Evolutionary conservation across 305 asterid genomes (phyloP).

Genomic region (Solanum hybrid): DNA sequence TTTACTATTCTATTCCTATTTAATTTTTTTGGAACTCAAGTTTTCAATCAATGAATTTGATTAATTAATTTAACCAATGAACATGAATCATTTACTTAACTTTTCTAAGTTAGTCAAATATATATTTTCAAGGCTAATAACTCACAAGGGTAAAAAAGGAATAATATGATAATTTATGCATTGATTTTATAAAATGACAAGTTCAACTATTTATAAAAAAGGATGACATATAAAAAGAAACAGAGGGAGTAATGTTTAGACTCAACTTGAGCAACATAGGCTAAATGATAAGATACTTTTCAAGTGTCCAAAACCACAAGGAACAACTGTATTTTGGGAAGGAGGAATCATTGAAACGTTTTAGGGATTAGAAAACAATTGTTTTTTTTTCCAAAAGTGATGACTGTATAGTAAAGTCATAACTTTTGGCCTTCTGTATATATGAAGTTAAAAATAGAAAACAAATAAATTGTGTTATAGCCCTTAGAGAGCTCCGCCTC

Average conservation of each 20-base stretch:
- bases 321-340: neutral
- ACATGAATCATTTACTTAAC: neutral
- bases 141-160: neutral
- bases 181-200: too few species aligned
- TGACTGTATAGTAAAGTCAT: neutral
- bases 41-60: neutral
- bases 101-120: neutral
- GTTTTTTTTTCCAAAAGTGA: neutral
- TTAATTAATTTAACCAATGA: too few species aligned
- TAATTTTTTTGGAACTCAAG: neutral
- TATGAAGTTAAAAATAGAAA: neutral
- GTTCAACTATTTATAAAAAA: too few species aligned
- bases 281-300: neutral
- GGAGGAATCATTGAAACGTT: neutral
- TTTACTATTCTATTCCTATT: neutral
- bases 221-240: too few species aligned
- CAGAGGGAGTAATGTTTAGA: too few species aligned
- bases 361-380: neutral
- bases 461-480: neutral
- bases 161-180: too few species aligned
- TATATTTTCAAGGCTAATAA: neutral
- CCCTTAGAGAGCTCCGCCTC: neutral
- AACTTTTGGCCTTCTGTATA: neutral
- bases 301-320: neutral
- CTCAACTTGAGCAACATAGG: neutral